phyloP scores from a whole-genome alignment of 2,329 filamentous ascomycete genomes.

The Alternaria incomplexa region DNA sequence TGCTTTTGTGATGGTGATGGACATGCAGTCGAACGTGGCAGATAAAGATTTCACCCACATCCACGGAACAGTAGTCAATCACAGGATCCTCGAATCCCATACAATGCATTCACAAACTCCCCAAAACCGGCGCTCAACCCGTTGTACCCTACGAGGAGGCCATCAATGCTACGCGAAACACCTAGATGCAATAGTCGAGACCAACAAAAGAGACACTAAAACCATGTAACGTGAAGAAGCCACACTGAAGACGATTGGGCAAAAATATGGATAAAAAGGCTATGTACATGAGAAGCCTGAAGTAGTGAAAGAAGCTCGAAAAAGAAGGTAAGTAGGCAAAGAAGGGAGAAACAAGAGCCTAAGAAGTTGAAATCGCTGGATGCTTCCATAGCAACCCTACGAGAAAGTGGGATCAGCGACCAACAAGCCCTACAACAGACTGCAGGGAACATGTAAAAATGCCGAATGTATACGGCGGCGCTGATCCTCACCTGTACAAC shows the following conservation, averaged over 20 bases:
- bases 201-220: conserved; percentile 8
- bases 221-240: background rate
- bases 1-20: background rate
- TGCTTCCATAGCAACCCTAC: conserved; percentile 10
- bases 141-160: conserved; percentile 11
- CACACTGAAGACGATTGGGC: background rate
- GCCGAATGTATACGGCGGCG: conserved; percentile 45
- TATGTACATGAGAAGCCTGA: conserved; percentile 30
- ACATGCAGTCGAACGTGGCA: background rate
- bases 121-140: conserved; percentile 17
- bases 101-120: conserved; percentile 4
- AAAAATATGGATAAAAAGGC: conserved; percentile 10
- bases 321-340: conserved; percentile 11
- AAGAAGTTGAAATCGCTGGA: conserved; percentile 14
- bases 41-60: background rate
- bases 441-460: conserved; percentile 34
- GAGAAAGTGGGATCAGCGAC: conserved; percentile 45
- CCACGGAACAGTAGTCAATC: background rate
- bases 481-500: conserved; percentile 39
- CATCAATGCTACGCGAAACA: conserved; percentile 8
- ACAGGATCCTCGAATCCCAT: background rate
- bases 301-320: conserved; percentile 4
- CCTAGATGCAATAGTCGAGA: conserved; percentile 9
- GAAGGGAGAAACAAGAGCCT: conserved; percentile 1
- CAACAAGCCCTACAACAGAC: conserved; percentile 36